Base-by-base conservation (phyloP, 495 filamentous ascomycete genomes). In the Melanomma pulvis-pyrius region DNA sequence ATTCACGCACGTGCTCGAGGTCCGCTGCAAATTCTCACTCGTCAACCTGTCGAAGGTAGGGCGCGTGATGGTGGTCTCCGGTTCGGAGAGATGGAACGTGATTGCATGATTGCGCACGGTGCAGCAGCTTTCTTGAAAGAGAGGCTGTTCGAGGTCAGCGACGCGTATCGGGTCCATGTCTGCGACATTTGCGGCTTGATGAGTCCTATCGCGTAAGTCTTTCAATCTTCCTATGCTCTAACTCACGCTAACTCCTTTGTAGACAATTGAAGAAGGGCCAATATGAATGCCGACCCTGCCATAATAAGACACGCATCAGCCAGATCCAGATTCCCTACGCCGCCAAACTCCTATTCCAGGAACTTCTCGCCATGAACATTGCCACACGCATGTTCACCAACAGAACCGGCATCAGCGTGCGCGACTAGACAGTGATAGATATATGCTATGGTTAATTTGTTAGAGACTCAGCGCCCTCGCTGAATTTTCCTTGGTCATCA, bases 41-140 rank as follows among this genome's bases (percentile, higher is more conserved):
- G 96, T 30, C 94, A 99, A 79, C 94, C 94, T n/a, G 93, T 98
- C 12, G 94, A 99, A 77, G 94, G 94, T 86, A 87, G 94, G 82
- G 96, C 94, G 0, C 84, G 94, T 81, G 94, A 99, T 77, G 94
- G 94, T 83, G 94, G 94, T 81, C 85, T 99, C 49, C 92, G 94
- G 73, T 99, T 99, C 84, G 94, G 94, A 86, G 94, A 99, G 83
- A 99, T 99, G 94, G 94, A 99, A 79, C 93, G 94, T 77, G 94
- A 99, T 85, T 99, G 94, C 80, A 98, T 99, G 96, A 98, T 99
- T 78, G 90, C 96, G 29, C 96, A 99, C 78, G 94, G 94, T 74
- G 94, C 94, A 28, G 92, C 90, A 66, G 87, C 92, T 4, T 98
- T 99, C 85, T 81, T 99, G 75, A 97, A 97, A 81, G 94, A 99